A percentile compares a stretch with the other conserved stretches of the same genome.
These are phyloP conservation scores for Leccinum solheimii DNA, from an alignment of 1,284 basidiomycete genomes.

Conservation along the genomic window DNA sequence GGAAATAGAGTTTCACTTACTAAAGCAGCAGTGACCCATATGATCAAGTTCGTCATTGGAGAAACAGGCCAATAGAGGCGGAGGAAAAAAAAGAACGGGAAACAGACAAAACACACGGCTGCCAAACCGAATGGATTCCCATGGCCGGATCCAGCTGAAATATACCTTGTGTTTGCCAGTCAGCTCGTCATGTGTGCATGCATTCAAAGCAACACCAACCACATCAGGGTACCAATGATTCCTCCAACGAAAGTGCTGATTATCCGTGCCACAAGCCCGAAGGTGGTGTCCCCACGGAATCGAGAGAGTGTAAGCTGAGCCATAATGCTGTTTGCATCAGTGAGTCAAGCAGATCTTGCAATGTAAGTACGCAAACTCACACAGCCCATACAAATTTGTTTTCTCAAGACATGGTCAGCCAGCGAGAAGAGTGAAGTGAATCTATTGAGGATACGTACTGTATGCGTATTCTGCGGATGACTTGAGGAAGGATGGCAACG, in stretches of 20 bases:
- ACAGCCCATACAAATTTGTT: conserved; percentile 60
- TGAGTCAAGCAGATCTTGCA: neutral
- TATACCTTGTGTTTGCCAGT: conserved; percentile 53
- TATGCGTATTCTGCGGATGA: conserved; percentile 60
- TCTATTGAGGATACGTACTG: conserved; percentile 38
- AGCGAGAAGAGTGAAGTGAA: neutral
- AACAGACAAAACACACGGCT: conserved; percentile 66
- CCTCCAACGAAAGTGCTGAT: conserved; percentile 72
- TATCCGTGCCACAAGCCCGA: conserved; percentile 64
- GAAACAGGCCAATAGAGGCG: conserved; percentile 76
- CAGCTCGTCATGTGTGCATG: neutral
- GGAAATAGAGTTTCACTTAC: conserved; percentile 38
- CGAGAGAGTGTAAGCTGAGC: conserved; percentile 68
- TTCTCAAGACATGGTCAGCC: conserved; percentile 32
- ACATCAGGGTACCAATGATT: conserved; percentile 65
- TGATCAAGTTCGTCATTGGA: conserved; percentile 72
- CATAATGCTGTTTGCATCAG: conserved; percentile 54
- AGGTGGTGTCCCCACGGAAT: conserved; percentile 77
- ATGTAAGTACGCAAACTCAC: conserved; percentile 32
- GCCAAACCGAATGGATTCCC: conserved; percentile 79
- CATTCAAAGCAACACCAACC: conserved; percentile 44
- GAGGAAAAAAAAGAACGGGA: conserved; percentile 68
- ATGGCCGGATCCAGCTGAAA: conserved; percentile 61
- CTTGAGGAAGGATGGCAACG: conserved; percentile 60
- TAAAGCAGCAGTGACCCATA: conserved; percentile 69